These are phyloP conservation scores for Apiotrichum porosum DNA, from an alignment of 1,284 basidiomycete species.

Conservation along the genomic window DNA sequence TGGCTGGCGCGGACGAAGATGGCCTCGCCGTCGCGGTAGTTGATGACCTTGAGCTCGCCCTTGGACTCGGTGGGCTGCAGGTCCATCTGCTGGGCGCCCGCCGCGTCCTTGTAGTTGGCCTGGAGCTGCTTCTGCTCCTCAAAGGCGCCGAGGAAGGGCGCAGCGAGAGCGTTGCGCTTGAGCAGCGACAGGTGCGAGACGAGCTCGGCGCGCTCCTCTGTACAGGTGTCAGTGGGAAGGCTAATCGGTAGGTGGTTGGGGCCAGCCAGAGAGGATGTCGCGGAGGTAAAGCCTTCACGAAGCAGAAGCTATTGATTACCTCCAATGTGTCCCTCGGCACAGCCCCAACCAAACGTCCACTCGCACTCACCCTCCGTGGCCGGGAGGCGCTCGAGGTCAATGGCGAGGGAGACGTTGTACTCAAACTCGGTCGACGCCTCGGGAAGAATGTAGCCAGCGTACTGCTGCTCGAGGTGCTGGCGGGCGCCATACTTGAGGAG, in stretches of 20 bases:
- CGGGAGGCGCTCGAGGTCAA: slow-evolving; percentile 83
- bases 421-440: slow-evolving; percentile 62
- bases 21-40: slow-evolving; percentile 94
- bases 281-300: neutral
- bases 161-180: slow-evolving; percentile 91
- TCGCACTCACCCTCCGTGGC: slow-evolving; percentile 64
- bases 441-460: slow-evolving; percentile 60
- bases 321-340: too few relatives aligned
- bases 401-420: slow-evolving; percentile 80
- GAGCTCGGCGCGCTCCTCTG: slow-evolving; percentile 73
- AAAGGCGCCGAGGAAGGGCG: slow-evolving; percentile 90
- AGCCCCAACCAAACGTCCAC: neutral
- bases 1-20: slow-evolving; percentile 90
- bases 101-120: slow-evolving; percentile 47
- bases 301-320: too few relatives aligned
- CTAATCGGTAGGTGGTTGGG: neutral
- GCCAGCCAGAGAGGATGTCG: neutral
- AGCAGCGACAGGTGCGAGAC: slow-evolving; percentile 78
- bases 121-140: slow-evolving; percentile 80
- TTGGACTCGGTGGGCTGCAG: slow-evolving; percentile 50
- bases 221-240: neutral
- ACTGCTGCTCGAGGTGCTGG: slow-evolving; percentile 76
- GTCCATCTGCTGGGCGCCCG: slow-evolving; percentile 50
- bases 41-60: slow-evolving; percentile 84
- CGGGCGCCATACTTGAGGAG: slow-evolving; percentile 81